A percentile compares a stretch with the other conserved stretches of the same genome.
Evolutionary conservation across 2,329 filamentous ascomycete species (phyloP).

Genomic region (Colletotrichum sp.): DNA sequence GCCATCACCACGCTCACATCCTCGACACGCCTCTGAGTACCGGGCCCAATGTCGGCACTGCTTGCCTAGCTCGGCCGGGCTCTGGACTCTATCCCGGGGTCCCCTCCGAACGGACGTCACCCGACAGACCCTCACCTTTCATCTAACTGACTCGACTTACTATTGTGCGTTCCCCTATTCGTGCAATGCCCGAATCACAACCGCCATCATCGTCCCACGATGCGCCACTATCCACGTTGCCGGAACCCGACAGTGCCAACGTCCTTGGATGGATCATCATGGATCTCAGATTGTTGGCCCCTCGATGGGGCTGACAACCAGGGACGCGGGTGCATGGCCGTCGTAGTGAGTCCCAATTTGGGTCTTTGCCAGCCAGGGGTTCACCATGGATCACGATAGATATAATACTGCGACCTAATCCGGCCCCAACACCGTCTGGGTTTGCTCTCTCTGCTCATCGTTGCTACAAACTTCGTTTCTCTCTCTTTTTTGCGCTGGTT

Average conservation of each 20-base stretch:
- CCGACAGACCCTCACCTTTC: not conserved
- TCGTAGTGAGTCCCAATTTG: not conserved
- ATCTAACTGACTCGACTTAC: not conserved
- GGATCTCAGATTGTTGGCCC: not conserved
- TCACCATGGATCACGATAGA: not conserved
- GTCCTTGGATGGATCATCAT: not conserved
- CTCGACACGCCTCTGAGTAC: not conserved
- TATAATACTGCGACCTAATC: not conserved
- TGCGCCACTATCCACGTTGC: not conserved
- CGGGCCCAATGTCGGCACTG: not conserved
- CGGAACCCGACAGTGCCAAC: not conserved
- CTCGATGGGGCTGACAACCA: not conserved
- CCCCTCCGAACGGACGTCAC: conserved; percentile 1
- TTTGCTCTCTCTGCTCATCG: not conserved
- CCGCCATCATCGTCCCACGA: not conserved
- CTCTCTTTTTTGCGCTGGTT: conserved; percentile 10
- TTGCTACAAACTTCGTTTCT: not conserved
- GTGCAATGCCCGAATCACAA: not conserved
- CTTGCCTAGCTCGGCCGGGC: not conserved
- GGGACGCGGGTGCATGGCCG: not conserved
- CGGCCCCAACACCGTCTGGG: not conserved
- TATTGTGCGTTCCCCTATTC: not conserved
- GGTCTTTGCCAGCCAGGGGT: not conserved
- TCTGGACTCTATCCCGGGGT: not conserved
- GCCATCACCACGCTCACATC: not conserved